These are phyloP conservation scores for Meyerozyma guilliermondii DNA, from an alignment of 1,139 yeast species.

Conservation along the genomic window DNA sequence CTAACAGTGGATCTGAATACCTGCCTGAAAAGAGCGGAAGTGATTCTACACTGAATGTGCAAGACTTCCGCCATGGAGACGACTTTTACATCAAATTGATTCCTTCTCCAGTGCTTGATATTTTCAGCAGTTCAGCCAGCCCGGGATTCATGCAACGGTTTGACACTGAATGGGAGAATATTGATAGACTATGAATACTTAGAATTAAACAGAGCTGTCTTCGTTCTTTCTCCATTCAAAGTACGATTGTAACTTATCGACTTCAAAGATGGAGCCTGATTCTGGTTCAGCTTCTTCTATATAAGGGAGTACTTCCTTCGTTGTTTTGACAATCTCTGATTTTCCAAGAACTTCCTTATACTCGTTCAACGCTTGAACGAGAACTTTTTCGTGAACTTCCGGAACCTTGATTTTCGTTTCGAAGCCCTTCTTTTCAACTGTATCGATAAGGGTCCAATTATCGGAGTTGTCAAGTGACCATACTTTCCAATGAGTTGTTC, in stretches of 20 bases:
- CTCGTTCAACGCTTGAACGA: background rate
- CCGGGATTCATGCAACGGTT: background rate
- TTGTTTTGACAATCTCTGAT: background rate
- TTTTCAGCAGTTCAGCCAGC: background rate
- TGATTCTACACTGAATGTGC: background rate
- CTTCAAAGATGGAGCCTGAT: background rate
- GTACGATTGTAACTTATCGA: background rate
- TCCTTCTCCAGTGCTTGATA: background rate
- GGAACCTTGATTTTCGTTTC: background rate
- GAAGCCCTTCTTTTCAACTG: background rate
- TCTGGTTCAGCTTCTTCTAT: background rate
- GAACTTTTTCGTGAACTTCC: background rate
- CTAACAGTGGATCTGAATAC: background rate
- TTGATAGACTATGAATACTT: background rate
- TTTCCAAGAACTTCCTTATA: background rate
- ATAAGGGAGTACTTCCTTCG: background rate
- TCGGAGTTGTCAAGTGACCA: conserved; percentile 7
- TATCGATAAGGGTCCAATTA: background rate
- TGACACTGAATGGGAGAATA: background rate
- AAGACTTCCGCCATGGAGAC: background rate
- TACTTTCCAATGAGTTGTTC: conserved; percentile 25
- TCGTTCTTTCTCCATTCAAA: background rate
- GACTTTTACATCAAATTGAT: background rate
- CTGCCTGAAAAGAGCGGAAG: background rate
- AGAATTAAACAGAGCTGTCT: background rate